Evolutionary conservation across 2,329 filamentous ascomycete genomes (phyloP).

Genomic region (Sporothrix euskadiensis): DNA sequence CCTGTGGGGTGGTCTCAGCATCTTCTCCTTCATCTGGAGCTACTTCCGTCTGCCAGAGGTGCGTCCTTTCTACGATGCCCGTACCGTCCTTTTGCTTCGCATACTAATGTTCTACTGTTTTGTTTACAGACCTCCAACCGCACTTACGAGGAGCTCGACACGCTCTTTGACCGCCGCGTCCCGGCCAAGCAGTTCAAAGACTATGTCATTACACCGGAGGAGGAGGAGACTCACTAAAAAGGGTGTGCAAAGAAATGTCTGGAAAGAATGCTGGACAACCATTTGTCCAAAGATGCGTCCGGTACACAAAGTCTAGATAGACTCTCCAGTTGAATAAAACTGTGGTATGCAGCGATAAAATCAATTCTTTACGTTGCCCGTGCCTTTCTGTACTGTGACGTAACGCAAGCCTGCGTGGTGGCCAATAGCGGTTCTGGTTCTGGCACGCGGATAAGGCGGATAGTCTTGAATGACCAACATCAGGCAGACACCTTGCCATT

Average conservation of each 20-base stretch:
- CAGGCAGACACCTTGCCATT: not conserved
- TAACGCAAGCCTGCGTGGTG: too few relatives aligned
- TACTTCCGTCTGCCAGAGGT: conserved; percentile 24
- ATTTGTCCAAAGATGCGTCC: too few relatives aligned
- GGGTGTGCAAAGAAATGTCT: not conserved
- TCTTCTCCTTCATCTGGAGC: conserved; percentile 21
- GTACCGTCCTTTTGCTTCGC: not conserved
- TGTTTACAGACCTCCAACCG: conserved; percentile 6
- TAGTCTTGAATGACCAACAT: too few relatives aligned
- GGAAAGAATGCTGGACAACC: not conserved
- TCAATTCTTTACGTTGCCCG: too few relatives aligned
- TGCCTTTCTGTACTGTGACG: too few relatives aligned
- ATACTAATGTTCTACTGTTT: not conserved
- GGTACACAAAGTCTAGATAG: too few relatives aligned
- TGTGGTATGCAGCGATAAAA: too few relatives aligned
- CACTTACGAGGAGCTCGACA: conserved; percentile 26
- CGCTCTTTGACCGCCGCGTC: conserved; percentile 10
- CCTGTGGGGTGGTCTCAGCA: conserved; percentile 15
- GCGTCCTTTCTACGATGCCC: not conserved
- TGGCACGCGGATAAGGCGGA: too few relatives aligned
- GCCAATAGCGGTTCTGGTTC: too few relatives aligned
- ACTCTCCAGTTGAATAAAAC: too few relatives aligned
- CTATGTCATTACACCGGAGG: not conserved
- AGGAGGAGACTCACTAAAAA: not conserved
- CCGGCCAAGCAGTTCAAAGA: conserved; percentile 15